Conservation (phyloP, 208 protist genomes). For the Leishmania major region DNA sequence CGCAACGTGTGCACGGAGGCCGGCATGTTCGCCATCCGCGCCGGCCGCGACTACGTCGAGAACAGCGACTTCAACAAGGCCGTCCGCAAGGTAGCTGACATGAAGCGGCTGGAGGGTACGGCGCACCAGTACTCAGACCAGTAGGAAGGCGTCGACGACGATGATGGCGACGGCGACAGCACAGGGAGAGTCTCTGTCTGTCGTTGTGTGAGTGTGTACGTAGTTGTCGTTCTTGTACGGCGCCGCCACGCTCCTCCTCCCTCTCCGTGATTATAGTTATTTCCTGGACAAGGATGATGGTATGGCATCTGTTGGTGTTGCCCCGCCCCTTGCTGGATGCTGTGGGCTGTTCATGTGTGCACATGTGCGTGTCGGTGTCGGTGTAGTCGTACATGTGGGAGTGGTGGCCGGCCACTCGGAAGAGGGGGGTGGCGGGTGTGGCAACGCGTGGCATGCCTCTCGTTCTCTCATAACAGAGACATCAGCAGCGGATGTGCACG, state of each 20-base stretch:
- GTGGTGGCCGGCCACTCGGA: not conserved
- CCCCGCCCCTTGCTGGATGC: not conserved
- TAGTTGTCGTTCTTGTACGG: not conserved
- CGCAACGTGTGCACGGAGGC: conserved; percentile 99
- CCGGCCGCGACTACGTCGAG: conserved; percentile 96
- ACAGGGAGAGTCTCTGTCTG: not conserved
- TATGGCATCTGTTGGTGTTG: not conserved
- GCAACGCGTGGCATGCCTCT: not conserved
- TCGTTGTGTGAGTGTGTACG: not conserved
- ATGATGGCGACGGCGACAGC: not conserved
- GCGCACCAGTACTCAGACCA: conserved; percentile 90
- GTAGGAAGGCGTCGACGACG: conserved; percentile 32
- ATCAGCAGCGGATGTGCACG: not conserved
- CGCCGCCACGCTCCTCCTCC: not conserved
- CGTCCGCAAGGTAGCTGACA: conserved; percentile 97
- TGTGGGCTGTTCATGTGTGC: not conserved
- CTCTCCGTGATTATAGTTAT: not conserved
- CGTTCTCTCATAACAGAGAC: not conserved
- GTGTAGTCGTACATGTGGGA: not conserved
- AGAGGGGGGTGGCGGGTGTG: not conserved
- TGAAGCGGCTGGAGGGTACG: conserved; percentile 98
- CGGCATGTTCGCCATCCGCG: conserved; percentile 98
- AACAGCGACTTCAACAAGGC: conserved; percentile 99
- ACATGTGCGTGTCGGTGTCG: not conserved
- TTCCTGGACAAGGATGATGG: not conserved